A percentile compares a stretch with the other conserved stretches of the same genome.
Evolutionary conservation across 1,284 basidiomycete species (phyloP).

Genomic region (Ustilago xerochloae): DNA sequence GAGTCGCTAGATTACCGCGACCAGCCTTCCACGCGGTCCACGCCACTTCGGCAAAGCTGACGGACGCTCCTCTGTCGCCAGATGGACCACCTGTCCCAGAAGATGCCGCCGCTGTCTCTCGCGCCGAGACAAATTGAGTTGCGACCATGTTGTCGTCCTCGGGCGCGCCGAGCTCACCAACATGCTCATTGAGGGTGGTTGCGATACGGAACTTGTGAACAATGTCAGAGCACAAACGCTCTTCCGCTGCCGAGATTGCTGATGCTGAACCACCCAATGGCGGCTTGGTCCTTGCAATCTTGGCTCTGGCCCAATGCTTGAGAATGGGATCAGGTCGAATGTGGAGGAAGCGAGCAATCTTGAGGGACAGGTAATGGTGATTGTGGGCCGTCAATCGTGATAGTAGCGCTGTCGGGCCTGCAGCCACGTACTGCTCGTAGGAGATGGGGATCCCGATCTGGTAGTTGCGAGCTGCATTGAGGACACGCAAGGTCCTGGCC

Average conservation of each 20-base stretch:
- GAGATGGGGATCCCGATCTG: conserved; percentile 94
- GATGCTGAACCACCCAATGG: conserved; percentile 23
- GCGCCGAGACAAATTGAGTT: not conserved
- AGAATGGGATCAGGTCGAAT: conserved; percentile 87
- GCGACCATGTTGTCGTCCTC: conserved; percentile 12
- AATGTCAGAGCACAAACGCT: conserved; percentile 81
- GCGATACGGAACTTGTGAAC: conserved; percentile 84
- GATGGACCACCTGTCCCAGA: conserved; percentile 1
- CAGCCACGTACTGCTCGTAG: conserved; percentile 78
- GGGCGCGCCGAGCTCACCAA: conserved; percentile 22
- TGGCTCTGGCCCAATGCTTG: conserved; percentile 94
- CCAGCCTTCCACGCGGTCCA: conserved; percentile 93
- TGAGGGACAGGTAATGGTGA: conserved; percentile 88
- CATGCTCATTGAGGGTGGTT: conserved; percentile 59
- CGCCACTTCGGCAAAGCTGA: conserved; percentile 95
- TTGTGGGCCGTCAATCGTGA: conserved; percentile 85
- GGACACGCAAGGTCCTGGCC: conserved; percentile 90
- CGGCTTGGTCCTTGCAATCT: conserved; percentile 79
- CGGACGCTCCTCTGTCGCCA: conserved; percentile 63
- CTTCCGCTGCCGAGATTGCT: conserved; percentile 71
- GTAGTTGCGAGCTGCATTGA: conserved; percentile 90
- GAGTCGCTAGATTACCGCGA: conserved; percentile 82
- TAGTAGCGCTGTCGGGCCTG: conserved; percentile 73
- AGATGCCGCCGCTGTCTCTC: not conserved
- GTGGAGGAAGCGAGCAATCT: conserved; percentile 85